These are phyloP conservation scores for Psilocybe cubensis DNA, from an alignment of 768 basidiomycete species.

Conservation along the genomic window DNA sequence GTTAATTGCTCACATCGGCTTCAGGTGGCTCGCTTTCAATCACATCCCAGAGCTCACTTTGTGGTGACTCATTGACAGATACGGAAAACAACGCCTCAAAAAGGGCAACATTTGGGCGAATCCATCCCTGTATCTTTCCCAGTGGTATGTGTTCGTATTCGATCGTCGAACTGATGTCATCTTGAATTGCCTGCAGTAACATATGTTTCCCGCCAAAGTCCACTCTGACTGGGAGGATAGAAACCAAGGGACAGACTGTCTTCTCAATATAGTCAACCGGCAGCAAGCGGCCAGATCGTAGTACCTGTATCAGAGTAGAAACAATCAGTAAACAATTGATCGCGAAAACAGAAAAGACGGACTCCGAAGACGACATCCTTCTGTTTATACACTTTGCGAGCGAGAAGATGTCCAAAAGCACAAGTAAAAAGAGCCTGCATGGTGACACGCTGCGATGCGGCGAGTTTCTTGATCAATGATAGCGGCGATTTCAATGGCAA, in stretches of 20 bases:
- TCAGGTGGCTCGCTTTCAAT: slow-evolving; percentile 32
- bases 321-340: background rate
- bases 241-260: slow-evolving; percentile 32
- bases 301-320: slow-evolving; percentile 24
- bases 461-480: slow-evolving; percentile 24
- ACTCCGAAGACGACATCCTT: slow-evolving; percentile 37
- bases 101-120: slow-evolving; percentile 31
- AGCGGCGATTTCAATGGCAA: slow-evolving; percentile 25
- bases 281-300: slow-evolving; percentile 38
- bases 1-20: slow-evolving; percentile 30
- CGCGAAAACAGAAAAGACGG: slow-evolving; percentile 12
- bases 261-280: slow-evolving; percentile 31
- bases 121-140: slow-evolving; percentile 35
- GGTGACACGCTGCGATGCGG: slow-evolving; percentile 31
- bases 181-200: slow-evolving; percentile 27
- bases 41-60: slow-evolving; percentile 27
- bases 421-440: slow-evolving; percentile 35
- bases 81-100: slow-evolving; percentile 38
- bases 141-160: slow-evolving; percentile 36
- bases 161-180: slow-evolving; percentile 27
- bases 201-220: slow-evolving; percentile 20
- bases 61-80: slow-evolving; percentile 23
- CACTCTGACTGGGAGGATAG: slow-evolving; percentile 33
- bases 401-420: slow-evolving; percentile 30
- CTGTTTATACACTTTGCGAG: slow-evolving; percentile 25